Evolutionary conservation across 1,139 yeast species (phyloP), one percentile per base, ranked within the genome.

Genomic region (Hansenula anomala): DNA sequence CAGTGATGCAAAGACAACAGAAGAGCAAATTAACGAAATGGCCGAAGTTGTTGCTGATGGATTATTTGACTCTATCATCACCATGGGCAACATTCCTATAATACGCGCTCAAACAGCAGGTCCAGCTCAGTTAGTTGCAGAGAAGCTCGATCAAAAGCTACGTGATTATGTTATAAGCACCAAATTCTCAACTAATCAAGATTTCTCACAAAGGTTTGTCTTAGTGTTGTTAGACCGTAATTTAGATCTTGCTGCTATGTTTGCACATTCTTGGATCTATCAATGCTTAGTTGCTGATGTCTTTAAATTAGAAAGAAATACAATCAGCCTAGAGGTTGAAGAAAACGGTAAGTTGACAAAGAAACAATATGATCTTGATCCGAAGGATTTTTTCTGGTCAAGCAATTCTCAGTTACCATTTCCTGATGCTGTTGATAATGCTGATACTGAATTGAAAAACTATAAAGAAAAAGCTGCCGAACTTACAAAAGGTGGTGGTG

Each of bases 361-460:
- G 34, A 80, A 81, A 49, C 73, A 75, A 44, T 83, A 82, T 56
- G 98, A 92, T 59, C 74, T 92, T 36, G 98, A 90, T 54, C 96
- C 96, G 15, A 76, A 75, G 43, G 98, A 92, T 65, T 87, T 86
- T 58, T 92, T 92, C 64, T 92, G 98, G 98, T 69, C 66, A 46
- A 71, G 74, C 45, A 90, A 92, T 61, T 73, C 95, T 12, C 84
- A 84, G 42, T 67, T 88, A 42, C 97, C 98, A 30, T 92, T 92
- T 69, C 98, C 98, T 1, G 97, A 92, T 59, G 97, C 94, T 18
- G 98, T 95, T 26, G 98, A 92, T 58, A 87, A 87, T 60, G 92
- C 95, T 20, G 97, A 94, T 57, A 66, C 73, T 15, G 97, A 89
- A 45, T 71, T 90, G 44, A 79, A 82, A 46, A 71, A 73, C 41